Evolutionary conservation across 176 grass and related monocot genomes (phyloP).

Genomic region (Ensete ventricosum): DNA sequence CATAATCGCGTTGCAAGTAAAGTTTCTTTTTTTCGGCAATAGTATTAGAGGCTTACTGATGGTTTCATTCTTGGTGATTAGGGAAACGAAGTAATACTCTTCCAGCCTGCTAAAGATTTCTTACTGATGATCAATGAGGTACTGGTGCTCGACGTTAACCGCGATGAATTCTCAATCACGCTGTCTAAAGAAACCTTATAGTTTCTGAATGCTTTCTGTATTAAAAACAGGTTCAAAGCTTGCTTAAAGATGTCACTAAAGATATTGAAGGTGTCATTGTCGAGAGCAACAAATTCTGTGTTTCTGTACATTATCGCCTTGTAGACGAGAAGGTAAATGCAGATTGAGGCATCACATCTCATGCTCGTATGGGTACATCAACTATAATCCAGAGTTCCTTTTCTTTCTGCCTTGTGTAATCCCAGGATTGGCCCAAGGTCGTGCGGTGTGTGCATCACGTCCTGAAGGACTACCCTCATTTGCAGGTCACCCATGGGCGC

Average conservation of each 20-base stretch:
- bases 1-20: too few relatives aligned
- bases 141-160: background rate
- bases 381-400: too few relatives aligned
- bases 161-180: too few relatives aligned
- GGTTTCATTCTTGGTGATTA: conserved; percentile 14
- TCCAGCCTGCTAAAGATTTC: conserved; percentile 89
- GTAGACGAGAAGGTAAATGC: conserved; percentile 62
- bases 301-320: conserved; percentile 88
- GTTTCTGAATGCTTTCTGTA: too few relatives aligned
- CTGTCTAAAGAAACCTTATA: too few relatives aligned
- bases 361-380: too few relatives aligned
- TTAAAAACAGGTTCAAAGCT: background rate
- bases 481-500: conserved; percentile 38
- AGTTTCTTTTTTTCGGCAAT: too few relatives aligned
- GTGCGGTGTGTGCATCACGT: conserved; percentile 22
- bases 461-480: conserved; percentile 30
- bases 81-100: conserved; percentile 51
- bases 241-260: conserved; percentile 17
- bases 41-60: too few relatives aligned
- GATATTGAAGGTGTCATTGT: conserved; percentile 55
- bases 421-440: conserved; percentile 34
- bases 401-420: background rate
- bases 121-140: conserved; percentile 92
- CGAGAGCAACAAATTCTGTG: conserved; percentile 93
- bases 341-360: too few relatives aligned